Evolutionary conservation across 345 rosid species (phyloP).

Genomic region (Cardamine resedifolia): DNA sequence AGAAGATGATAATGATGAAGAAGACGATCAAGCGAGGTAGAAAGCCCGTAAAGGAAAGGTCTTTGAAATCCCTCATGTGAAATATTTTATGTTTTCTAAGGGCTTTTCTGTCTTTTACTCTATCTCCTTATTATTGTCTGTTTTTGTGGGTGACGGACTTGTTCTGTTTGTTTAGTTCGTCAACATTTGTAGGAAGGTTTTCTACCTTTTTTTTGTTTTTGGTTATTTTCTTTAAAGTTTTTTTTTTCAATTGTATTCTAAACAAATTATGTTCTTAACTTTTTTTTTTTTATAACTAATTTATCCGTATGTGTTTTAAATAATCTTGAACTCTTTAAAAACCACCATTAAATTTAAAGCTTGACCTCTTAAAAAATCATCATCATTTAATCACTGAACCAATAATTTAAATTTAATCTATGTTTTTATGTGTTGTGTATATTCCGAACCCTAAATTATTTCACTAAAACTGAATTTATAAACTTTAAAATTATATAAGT

Average conservation of each 20-base stretch:
- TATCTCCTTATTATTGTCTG: neutral
- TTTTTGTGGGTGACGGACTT: neutral
- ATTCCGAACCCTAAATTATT: neutral
- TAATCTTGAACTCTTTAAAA: neutral
- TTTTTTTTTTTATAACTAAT: neutral
- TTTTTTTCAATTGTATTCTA: neutral
- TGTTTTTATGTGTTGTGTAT: neutral
- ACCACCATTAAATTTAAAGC: neutral
- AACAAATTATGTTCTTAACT: neutral
- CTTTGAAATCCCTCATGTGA: conserved; percentile 92
- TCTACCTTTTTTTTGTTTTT: neutral
- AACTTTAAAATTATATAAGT: neutral
- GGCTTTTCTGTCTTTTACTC: conserved; percentile 21
- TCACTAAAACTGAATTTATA: neutral
- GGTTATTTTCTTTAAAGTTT: neutral
- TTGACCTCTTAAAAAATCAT: neutral
- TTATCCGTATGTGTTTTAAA: neutral
- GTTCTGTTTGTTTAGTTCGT: conserved; percentile 4
- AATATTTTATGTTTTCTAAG: neutral
- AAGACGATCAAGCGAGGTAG: conserved; percentile 58
- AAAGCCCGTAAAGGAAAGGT: conserved; percentile 84
- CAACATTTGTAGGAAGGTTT: conserved; percentile 2
- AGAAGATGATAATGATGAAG: conserved; percentile 32
- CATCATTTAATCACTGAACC: neutral
- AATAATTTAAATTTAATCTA: neutral